Conservation (phyloP, 306 rosid genomes). For the Corylus avellana region DNA sequence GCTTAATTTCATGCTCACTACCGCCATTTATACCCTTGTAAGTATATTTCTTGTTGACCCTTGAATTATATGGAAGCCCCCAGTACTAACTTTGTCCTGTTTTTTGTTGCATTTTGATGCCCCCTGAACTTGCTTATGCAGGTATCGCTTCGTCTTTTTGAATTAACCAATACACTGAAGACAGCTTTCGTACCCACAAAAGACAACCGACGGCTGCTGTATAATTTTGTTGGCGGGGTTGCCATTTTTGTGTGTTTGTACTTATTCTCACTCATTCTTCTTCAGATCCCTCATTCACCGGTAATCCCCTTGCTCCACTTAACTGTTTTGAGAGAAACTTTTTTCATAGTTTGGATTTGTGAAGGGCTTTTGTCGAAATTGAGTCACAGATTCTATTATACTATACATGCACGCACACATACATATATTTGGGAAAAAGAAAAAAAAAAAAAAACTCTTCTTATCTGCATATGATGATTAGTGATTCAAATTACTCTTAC, state of each 20-base stretch:
- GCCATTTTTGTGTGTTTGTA: conserved; percentile 61
- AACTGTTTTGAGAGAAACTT: background rate
- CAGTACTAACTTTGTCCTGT: conserved; percentile 5
- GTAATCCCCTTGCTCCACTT: conserved; percentile 47
- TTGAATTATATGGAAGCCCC: conserved; percentile 20
- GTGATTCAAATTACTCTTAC: conserved; percentile 17
- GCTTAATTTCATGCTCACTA: conserved; percentile 96
- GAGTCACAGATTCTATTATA: background rate
- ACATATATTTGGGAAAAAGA: background rate
- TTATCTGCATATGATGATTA: conserved; percentile 9
- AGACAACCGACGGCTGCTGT: conserved; percentile 78
- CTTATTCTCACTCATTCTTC: conserved; percentile 58
- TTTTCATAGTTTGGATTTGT: background rate
- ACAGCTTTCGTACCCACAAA: conserved; percentile 77
- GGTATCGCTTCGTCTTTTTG: conserved; percentile 90
- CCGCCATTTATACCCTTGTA: conserved; percentile 83
- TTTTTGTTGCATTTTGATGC: conserved; percentile 22
- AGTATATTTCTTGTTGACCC: conserved; percentile 30
- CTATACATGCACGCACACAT: background rate
- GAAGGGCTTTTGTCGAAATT: background rate
- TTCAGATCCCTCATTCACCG: conserved; percentile 59
- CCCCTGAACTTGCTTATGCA: conserved; percentile 45
- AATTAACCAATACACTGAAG: conserved; percentile 86
- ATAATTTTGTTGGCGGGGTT: conserved; percentile 73
- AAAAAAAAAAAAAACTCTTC: background rate